phyloP scores from a whole-genome alignment of 2,329 filamentous ascomycete species.

The Helotiales sp. region DNA sequence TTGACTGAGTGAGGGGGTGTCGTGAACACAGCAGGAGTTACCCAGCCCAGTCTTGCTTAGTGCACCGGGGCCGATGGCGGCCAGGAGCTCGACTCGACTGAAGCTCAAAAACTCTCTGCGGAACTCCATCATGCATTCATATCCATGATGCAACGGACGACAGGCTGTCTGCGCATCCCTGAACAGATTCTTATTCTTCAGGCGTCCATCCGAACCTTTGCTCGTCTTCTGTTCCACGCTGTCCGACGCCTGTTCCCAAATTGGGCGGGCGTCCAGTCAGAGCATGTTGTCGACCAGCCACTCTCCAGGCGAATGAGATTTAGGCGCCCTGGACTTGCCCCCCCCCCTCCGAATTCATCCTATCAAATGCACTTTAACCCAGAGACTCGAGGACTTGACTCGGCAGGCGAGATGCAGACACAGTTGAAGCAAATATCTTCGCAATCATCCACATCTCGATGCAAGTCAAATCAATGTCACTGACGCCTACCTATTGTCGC shows the following conservation, averaged over 20 bases:
- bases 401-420: neutral
- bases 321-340: slow-evolving; percentile 33
- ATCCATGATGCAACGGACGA: neutral
- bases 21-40: neutral
- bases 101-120: neutral
- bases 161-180: neutral
- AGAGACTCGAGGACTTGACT: slow-evolving; percentile 5
- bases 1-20: neutral
- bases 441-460: neutral
- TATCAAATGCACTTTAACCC: slow-evolving; percentile 27
- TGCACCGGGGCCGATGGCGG: neutral
- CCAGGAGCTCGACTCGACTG: neutral
- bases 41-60: neutral
- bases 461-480: too few relatives aligned
- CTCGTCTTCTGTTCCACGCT: neutral
- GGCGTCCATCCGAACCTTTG: neutral
- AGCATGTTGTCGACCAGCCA: slow-evolving; percentile 26
- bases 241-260: slow-evolving; percentile 13
- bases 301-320: slow-evolving; percentile 28
- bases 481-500: neutral
- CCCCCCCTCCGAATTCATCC: slow-evolving; percentile 26
- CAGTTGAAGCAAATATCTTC: neutral
- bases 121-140: slow-evolving; percentile 27
- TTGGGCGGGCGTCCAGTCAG: slow-evolving; percentile 22
- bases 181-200: neutral